Evolutionary conservation across 768 basidiomycete species (phyloP), one percentile per base, ranked within the genome.

Genomic region (Asterophora lycoperdoides): DNA sequence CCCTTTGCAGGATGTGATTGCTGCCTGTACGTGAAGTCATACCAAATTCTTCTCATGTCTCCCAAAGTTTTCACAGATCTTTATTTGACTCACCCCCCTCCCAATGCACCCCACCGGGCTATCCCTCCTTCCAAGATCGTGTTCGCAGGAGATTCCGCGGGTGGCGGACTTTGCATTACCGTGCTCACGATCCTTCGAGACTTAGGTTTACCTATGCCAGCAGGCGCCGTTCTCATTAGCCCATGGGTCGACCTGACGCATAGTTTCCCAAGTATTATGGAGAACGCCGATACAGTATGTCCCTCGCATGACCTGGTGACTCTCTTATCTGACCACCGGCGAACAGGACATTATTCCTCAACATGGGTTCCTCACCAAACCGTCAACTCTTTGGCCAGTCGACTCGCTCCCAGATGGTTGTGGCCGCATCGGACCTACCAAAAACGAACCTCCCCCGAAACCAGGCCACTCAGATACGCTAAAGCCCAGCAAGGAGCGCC

Each of bases 161-260:
- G 89, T 5, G 89, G 79, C 1, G 83, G 81, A 0, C 67, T 89
- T 6, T 80, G 78, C 29, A 52, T 90, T 11, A 74, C 81, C 1
- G 66, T 76, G 5, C 66, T 90, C 8, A 79, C 83, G 20, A 66
- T 82, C 28, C 68, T 92, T 8, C 75, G 89, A 18, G 90, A 93
- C 58, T 67, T 83, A 43, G 82, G 80, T 4, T 58, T 87, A 7
- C 81, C 85, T 1, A 67, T 80, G 58, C 88, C 89, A 3, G 82
- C 86, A 1, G 90, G 88, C 1, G 86, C 83, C 0, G 79, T 88
- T 3, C 68, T 91, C 18, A 86, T 91, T 54, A 85, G 82, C 48
- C 89, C 89, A 2, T 91, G 89, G 83, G 80, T 85, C 10, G 89
- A 92, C 62, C 68, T 93, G n/a, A 91, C 88, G 0, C 89, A 92